Conservation (phyloP, 2,329 filamentous ascomycete genomes). For the Epichloe sp. region DNA sequence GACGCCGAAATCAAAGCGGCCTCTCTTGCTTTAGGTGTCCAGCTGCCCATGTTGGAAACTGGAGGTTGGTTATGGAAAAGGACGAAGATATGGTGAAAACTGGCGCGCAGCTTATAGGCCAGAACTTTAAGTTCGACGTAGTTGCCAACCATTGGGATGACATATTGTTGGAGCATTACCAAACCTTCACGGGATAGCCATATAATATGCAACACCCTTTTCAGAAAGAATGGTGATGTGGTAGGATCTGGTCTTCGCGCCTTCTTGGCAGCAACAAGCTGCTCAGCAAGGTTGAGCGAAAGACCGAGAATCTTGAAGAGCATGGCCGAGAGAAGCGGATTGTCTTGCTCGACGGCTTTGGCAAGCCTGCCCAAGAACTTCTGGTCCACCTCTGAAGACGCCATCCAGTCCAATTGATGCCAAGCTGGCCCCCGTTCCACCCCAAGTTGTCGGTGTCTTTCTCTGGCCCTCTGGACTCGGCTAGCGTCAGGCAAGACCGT, state of each 20-base stretch:
- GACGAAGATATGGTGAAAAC: conserved; percentile 93
- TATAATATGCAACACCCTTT: conserved; percentile 78
- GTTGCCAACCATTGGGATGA: conserved; percentile 70
- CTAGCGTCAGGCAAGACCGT: not conserved
- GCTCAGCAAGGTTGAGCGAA: conserved; percentile 74
- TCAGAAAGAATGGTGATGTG: conserved; percentile 64
- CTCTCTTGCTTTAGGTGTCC: conserved; percentile 31
- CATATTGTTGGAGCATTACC: conserved; percentile 73
- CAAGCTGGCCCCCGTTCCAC: not conserved
- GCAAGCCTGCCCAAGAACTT: conserved; percentile 90
- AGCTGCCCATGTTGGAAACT: conserved; percentile 48
- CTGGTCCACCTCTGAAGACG: conserved; percentile 92
- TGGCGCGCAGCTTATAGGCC: conserved; percentile 81
- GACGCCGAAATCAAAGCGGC: conserved; percentile 20
- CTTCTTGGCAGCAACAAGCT: conserved; percentile 71
- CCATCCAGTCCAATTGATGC: conserved; percentile 45
- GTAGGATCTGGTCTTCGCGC: conserved; percentile 69
- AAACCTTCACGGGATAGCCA: conserved; percentile 92
- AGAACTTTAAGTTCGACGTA: conserved; percentile 79
- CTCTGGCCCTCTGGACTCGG: not conserved
- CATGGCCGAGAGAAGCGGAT: conserved; percentile 65
- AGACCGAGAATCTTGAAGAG: conserved; percentile 86
- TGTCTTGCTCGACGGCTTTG: conserved; percentile 62
- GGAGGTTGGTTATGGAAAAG: conserved; percentile 87
- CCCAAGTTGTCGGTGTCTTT: not conserved